Evolutionary conservation across 257 asterid genomes (phyloP), one percentile per base, ranked within the genome.

Genomic region (Jacaranda copaia): DNA sequence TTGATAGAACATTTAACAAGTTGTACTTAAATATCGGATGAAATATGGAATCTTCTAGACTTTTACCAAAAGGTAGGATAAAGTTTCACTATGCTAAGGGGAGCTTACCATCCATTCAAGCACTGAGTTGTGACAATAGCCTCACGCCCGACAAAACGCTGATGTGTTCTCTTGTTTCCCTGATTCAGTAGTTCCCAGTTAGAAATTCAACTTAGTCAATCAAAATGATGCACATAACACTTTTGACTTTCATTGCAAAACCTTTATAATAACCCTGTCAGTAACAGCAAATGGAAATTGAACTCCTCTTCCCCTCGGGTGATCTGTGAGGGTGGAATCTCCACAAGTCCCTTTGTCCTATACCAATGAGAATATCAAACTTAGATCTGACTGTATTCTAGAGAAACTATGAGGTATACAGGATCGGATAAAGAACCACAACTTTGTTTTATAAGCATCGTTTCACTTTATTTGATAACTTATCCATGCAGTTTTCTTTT

Each of bases 131-230:
- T 93, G 18, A 96, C 98, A 73, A 93, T 85, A 62, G 99, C 99
- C 83, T 91, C 98, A 51, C 98, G 93, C 57, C 98, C 98, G 45
- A 93, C 96, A 82, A 96, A 96, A 75, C 95, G 98, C 55, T 63
- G 93, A 70, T 97, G 99, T 51, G 99, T 93, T 87, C 99, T 85
- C 90, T 96, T 96, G 90, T 96, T 96, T 53, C 99, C 98, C 99
- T 96, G 93, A 63, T 83, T 79, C 74, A 76, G 75, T 81, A 36
- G 64, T 52, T 55, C 74, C 63, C 15, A 46, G 72, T 90, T 52
- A 85, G 88, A 53, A 77, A 77, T 8, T 45, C 71, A 81, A 77
- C 70, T 6, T 51, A 58, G 46, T 62, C 72, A 60, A 82, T 32
- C 49, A 25, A 79, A 86, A 53, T 40, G 49, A 78, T 58, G 79